phyloP scores from a whole-genome alignment of 2,329 filamentous ascomycete species.

The Biscogniauxia sp. region DNA sequence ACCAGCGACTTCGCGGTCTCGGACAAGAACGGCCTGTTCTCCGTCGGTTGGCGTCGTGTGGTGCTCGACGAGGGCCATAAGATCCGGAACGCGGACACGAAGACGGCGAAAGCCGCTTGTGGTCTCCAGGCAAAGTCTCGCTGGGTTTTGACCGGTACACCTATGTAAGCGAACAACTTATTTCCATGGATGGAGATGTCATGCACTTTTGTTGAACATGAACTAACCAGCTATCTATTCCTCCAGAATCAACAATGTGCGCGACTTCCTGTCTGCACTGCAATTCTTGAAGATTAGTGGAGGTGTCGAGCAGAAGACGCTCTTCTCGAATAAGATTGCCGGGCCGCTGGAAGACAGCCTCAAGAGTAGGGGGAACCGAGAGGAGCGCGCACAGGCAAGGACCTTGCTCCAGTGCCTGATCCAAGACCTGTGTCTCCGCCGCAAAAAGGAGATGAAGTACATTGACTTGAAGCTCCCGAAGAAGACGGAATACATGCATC shows the following conservation, averaged over 20 bases:
- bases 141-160: slow-evolving; percentile 79
- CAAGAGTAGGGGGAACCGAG: slow-evolving; percentile 12
- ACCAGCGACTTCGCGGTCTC: slow-evolving; percentile 59
- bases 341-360: slow-evolving; percentile 52
- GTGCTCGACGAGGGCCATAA: slow-evolving; percentile 82
- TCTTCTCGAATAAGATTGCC: slow-evolving; percentile 72
- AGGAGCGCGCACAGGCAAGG: slow-evolving; percentile 59
- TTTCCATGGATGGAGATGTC: neutral
- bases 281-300: slow-evolving; percentile 75
- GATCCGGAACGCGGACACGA: slow-evolving; percentile 75
- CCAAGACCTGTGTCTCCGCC: slow-evolving; percentile 74
- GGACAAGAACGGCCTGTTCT: slow-evolving; percentile 42
- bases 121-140: slow-evolving; percentile 66
- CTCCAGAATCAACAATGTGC: slow-evolving; percentile 73
- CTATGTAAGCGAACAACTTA: slow-evolving; percentile 52
- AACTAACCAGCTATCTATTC: slow-evolving; percentile 25
- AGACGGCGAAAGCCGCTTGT: slow-evolving; percentile 66
- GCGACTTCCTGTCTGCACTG: slow-evolving; percentile 76
- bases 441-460: slow-evolving; percentile 86
- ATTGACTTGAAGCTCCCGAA: slow-evolving; percentile 76
- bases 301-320: slow-evolving; percentile 67
- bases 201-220: neutral
- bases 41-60: slow-evolving; percentile 70
- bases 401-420: slow-evolving; percentile 72
- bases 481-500: slow-evolving; percentile 75